Percentiles rank a stretch among this genome's conserved stretches.
Conservation (phyloP, 192 early-diverging fungal species). For the Backusella liffmaniae region DNA sequence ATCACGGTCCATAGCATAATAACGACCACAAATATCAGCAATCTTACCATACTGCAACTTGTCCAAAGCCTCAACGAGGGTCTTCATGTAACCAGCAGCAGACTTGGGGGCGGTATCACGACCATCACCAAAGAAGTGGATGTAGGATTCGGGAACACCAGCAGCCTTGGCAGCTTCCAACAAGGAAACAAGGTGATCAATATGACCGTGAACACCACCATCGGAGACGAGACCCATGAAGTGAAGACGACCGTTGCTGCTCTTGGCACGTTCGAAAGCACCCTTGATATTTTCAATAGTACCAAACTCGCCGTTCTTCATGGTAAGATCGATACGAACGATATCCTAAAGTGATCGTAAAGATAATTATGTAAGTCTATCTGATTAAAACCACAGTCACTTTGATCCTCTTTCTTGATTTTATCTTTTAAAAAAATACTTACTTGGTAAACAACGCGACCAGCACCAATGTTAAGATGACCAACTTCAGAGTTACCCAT, state of each 20-base stretch:
- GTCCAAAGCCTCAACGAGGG: slow-evolving; percentile 64
- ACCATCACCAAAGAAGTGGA: slow-evolving; percentile 98
- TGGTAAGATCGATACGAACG: slow-evolving; percentile 94
- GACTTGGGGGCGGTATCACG: slow-evolving; percentile 95
- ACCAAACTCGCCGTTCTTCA: slow-evolving; percentile 83
- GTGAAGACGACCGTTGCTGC: slow-evolving; percentile 85
- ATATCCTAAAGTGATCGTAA: slow-evolving; percentile 68
- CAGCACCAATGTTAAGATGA: slow-evolving; percentile 99
- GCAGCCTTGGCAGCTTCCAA: slow-evolving; percentile 83
- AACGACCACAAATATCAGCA: slow-evolving; percentile 94
- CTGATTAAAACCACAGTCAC: slow-evolving; percentile 4
- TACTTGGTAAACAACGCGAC: slow-evolving; percentile 97
- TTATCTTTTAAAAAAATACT: background rate
- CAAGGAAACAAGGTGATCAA: slow-evolving; percentile 84
- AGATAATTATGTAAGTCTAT: background rate
- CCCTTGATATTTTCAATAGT: slow-evolving; percentile 69
- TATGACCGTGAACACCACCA: slow-evolving; percentile 97
- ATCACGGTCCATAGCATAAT: slow-evolving; percentile 99
- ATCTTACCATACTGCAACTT: slow-evolving; percentile 80
- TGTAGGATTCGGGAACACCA: slow-evolving; percentile 80
- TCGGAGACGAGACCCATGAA: slow-evolving; percentile 94
- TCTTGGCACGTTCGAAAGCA: slow-evolving; percentile 84
- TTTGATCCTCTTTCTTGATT: slow-evolving; percentile 3
- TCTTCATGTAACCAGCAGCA: slow-evolving; percentile 73
- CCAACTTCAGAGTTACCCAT: slow-evolving; percentile 99